phyloP scores from a whole-genome alignment of 768 basidiomycete genomes.

The Kwoniella sp. region DNA sequence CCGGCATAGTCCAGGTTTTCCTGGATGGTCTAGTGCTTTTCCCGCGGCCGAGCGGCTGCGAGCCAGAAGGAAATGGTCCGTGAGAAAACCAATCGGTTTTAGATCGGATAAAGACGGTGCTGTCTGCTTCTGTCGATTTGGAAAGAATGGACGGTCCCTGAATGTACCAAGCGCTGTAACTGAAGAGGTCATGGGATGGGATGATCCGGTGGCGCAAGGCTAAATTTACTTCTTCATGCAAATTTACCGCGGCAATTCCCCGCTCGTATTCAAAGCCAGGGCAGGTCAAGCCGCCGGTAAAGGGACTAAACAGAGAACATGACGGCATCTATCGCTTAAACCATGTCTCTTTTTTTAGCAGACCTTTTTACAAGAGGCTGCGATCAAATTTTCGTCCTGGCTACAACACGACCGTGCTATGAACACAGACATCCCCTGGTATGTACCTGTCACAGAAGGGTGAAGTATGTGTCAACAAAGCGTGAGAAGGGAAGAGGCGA shows the following conservation, averaged over 20 bases:
- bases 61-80: too few species aligned
- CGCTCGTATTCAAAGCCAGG: not conserved
- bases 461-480: too few species aligned
- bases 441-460: too few species aligned
- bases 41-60: slow-evolving; percentile 1
- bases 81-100: not conserved
- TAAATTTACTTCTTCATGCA: not conserved
- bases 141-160: not conserved
- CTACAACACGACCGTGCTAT: too few species aligned
- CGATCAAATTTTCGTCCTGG: not conserved
- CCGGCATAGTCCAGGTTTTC: not conserved
- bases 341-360: slow-evolving; percentile 1
- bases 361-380: not conserved
- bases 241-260: slow-evolving; percentile 1
- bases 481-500: too few species aligned
- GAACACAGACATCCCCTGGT: too few species aligned
- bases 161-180: not conserved
- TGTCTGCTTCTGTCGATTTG: too few species aligned
- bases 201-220: not conserved
- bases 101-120: not conserved
- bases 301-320: not conserved
- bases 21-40: not conserved
- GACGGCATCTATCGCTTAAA: slow-evolving; percentile 1
- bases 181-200: not conserved
- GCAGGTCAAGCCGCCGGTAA: not conserved